Base-by-base conservation (phyloP, 2,329 filamentous ascomycete genomes). In the Lachnellula cervina region DNA sequence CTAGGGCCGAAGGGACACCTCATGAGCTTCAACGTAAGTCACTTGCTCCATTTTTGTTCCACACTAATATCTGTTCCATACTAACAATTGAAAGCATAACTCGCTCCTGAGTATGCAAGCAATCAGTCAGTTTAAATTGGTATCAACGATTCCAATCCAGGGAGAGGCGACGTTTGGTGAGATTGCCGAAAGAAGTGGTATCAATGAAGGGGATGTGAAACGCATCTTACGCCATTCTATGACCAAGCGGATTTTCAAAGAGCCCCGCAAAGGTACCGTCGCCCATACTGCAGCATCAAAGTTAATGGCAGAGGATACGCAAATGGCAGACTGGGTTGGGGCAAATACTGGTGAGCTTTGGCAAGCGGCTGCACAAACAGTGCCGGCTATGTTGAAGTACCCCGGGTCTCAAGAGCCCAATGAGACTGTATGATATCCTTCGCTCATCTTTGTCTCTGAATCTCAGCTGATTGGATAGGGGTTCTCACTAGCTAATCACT, bases 221-320 rank as follows among this genome's bases (percentile, higher is more conserved):
- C 52, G 63, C 9, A 37, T 67, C 4, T 21, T 68, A 17, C 63
- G 63, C 8, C 59, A 63, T 37, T 59, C 62, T 2, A 66, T 67
- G 52, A 58, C 58, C 0, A 50, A 59, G 11, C 56, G 54, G 2
- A 55, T 66, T n/a, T 66, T 67, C 54, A 28, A 55, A 6, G 65
- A 68, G 40, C 54, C 60, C 0, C 17, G 46, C 5, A 57, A 55
- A 40, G 59, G 58, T 5, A 13, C 59, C 4, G 50, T 67, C 4
- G 38, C 51, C 1, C 64, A 68, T 47, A 67, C 58, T 7, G 57
- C 62, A 25, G 54, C 57, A 5, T 67, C 61, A 1, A 58, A 56
- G 9, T 5, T 63, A 19, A 48, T 69, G 13, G 51, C 48, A 2
- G 59, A 66, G 23, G 51, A 58, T 13, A 25, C 38, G 9, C 49